These are phyloP conservation scores for Akanthomyces lecanii DNA, from an alignment of 2,329 filamentous ascomycete genomes.

Conservation along the genomic window DNA sequence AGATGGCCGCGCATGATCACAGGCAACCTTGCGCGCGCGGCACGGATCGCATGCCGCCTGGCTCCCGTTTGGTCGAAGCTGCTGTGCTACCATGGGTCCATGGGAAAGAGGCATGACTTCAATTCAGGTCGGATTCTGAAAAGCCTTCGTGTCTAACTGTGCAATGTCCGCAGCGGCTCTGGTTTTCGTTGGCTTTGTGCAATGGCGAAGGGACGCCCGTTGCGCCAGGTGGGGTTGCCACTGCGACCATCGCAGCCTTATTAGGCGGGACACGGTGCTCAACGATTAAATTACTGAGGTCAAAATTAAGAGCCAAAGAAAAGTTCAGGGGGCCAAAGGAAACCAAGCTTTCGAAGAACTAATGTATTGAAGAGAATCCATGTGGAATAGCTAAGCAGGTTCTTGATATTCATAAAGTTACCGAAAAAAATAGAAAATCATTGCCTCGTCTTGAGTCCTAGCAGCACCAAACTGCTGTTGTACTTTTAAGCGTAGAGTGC, in stretches of 20 bases:
- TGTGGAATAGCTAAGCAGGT: neutral
- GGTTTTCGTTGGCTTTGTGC: neutral
- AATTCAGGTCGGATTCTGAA: too few species aligned
- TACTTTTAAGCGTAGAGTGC: neutral
- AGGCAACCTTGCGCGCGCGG: constrained; percentile 36
- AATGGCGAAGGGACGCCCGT: neutral
- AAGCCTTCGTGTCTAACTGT: neutral
- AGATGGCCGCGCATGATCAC: constrained; percentile 35
- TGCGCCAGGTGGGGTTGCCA: neutral
- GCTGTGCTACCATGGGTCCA: neutral
- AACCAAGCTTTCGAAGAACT: neutral
- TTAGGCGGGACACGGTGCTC: neutral
- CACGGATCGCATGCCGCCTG: constrained; percentile 31
- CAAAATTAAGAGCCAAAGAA: too few species aligned
- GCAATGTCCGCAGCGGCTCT: neutral
- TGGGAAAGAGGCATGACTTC: neutral
- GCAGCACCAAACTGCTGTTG: neutral
- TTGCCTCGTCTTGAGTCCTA: neutral
- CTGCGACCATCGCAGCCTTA: neutral
- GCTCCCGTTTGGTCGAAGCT: constrained; percentile 26
- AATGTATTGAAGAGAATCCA: neutral
- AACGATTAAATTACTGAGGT: too few species aligned
- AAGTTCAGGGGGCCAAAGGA: too few species aligned
- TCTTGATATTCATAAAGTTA: neutral
- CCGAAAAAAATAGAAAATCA: neutral